Percentiles rank a stretch among this genome's conserved stretches.
Evolutionary conservation across 202 grass and related monocot species (phyloP).

Genomic region (Sporobolus alterniflorus): DNA sequence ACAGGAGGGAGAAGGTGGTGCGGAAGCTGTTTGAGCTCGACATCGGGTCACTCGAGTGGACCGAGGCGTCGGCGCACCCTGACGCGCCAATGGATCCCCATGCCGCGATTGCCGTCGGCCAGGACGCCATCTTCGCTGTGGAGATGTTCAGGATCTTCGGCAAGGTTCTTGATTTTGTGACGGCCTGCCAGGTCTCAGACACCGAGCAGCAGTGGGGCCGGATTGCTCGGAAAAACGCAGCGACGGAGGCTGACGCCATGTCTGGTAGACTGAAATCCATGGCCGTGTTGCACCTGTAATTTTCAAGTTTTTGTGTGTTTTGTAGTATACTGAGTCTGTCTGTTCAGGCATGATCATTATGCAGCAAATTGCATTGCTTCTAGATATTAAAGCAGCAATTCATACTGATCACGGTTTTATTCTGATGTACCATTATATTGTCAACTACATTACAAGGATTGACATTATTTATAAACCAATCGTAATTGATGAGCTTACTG

Average conservation of each 20-base stretch:
- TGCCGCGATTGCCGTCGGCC: conserved; percentile 51
- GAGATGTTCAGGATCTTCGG: conserved; percentile 99
- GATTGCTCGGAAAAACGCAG: conserved; percentile 56
- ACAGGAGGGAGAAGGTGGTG: conserved; percentile 74
- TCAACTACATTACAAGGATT: not conserved
- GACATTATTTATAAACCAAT: not conserved
- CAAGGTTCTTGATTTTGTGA: conserved; percentile 88
- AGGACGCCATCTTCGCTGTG: conserved; percentile 67
- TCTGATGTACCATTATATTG: not conserved
- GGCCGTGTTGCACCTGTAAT: conserved; percentile 62
- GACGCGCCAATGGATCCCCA: conserved; percentile 93
- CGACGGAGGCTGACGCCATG: conserved; percentile 62
- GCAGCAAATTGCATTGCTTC: conserved; percentile 34
- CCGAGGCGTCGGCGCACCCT: conserved; percentile 68
- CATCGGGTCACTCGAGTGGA: conserved; percentile 49
- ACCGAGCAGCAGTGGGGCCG: conserved; percentile 60
- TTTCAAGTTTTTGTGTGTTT: not conserved
- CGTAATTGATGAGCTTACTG: not conserved
- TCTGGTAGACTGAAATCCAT: conserved; percentile 82
- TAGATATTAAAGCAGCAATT: conserved; percentile 10
- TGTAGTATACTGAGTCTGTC: not conserved
- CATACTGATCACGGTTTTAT: not conserved
- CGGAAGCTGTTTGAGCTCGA: conserved; percentile 90
- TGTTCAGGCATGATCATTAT: conserved; percentile 5
- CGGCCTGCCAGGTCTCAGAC: conserved; percentile 57